A percentile compares a stretch with the other conserved stretches of the same genome.
Conservation (phyloP, 176 grass and related monocot genomes). For the Pontederia paniculata region DNA sequence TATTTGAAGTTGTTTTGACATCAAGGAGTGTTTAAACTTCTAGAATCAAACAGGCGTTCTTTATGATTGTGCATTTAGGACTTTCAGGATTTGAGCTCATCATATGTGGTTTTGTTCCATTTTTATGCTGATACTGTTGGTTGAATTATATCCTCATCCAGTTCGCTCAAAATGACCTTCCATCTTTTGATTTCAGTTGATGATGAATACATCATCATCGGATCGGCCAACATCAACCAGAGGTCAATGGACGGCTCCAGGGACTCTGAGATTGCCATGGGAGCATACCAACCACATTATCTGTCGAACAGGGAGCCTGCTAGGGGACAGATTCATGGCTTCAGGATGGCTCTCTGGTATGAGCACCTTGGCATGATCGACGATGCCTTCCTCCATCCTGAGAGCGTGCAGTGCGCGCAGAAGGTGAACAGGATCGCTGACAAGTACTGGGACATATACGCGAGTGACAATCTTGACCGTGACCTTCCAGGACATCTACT, state of each 20-base stretch:
- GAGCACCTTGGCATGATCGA: constrained; percentile 89
- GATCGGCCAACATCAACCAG: constrained; percentile 92
- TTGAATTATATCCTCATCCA: not conserved
- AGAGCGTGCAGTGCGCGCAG: constrained; percentile 47
- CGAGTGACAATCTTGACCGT: constrained; percentile 25
- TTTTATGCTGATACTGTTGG: not conserved
- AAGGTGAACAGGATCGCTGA: constrained; percentile 70
- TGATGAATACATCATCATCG: constrained; percentile 82
- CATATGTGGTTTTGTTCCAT: too few species aligned
- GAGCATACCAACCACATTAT: constrained; percentile 51
- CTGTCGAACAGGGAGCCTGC: constrained; percentile 43
- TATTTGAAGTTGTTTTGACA: too few species aligned
- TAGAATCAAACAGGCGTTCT: too few species aligned
- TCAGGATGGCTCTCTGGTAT: constrained; percentile 83
- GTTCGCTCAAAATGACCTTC: constrained; percentile 8
- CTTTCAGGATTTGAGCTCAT: too few species aligned
- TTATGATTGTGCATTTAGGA: too few species aligned
- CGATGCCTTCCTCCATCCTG: constrained; percentile 42
- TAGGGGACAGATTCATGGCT: constrained; percentile 71
- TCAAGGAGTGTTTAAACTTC: too few species aligned
- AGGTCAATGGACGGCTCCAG: constrained; percentile 87
- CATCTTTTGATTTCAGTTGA: constrained; percentile 56
- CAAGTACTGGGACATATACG: constrained; percentile 70
- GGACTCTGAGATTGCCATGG: constrained; percentile 86
- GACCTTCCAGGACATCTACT: constrained; percentile 88